These are phyloP conservation scores for Aspergillus calidoustus DNA, from an alignment of 2,329 filamentous ascomycete genomes.

Conservation along the genomic window DNA sequence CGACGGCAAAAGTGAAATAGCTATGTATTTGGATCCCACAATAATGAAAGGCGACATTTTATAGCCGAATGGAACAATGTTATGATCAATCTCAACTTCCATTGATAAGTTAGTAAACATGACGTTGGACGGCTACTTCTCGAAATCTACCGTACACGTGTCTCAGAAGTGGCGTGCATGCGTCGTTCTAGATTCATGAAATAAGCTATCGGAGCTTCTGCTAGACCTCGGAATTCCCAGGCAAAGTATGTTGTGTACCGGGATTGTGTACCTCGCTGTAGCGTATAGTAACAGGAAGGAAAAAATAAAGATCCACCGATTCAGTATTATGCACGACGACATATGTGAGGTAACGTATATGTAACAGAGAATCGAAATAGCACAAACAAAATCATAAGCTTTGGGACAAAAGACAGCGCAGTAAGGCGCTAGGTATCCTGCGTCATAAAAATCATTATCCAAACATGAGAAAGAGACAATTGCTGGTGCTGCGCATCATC, in stretches of 20 bases:
- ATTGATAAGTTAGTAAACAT: no score
- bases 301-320: neutral
- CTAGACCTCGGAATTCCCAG: neutral
- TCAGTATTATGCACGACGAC: conserved; percentile 8
- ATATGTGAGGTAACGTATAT: conserved; percentile 20
- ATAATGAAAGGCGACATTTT: neutral
- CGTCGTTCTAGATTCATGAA: neutral
- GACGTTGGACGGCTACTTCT: no score
- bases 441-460: conserved; percentile 28
- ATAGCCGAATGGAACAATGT: neutral
- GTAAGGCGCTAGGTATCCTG: conserved; percentile 19
- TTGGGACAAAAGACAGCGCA: conserved; percentile 13
- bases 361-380: conserved; percentile 15
- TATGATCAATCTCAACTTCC: neutral
- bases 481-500: conserved; percentile 5
- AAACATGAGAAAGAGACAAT: conserved; percentile 16
- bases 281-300: neutral
- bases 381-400: conserved; percentile 15
- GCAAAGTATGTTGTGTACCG: no score
- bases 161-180: neutral
- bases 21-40: neutral
- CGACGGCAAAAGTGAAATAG: conserved; percentile 22
- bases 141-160: no score
- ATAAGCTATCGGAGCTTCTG: neutral
- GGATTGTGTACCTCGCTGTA: neutral